Evolutionary conservation across 306 rosid species (phyloP).

Genomic region (Prunus dulcis): DNA sequence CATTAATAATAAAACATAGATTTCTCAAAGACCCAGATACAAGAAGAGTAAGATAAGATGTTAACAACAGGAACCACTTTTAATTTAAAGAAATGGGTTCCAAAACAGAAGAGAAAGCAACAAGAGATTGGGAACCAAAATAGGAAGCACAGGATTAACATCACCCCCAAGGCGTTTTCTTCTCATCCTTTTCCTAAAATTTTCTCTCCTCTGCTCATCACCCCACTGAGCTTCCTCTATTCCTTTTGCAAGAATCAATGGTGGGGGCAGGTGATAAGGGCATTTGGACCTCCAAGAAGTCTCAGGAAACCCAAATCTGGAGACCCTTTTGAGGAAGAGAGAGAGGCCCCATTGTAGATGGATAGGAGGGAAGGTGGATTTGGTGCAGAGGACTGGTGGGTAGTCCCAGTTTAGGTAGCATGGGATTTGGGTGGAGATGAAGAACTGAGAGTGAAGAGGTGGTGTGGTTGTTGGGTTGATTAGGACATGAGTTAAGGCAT

Average conservation of each 20-base stretch:
- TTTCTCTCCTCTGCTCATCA: slow-evolving; percentile 35
- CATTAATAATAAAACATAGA: slow-evolving; percentile 1
- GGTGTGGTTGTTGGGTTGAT: slow-evolving; percentile 65
- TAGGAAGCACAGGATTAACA: slow-evolving; percentile 48
- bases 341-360: slow-evolving; percentile 55
- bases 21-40: neutral
- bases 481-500: slow-evolving; percentile 74
- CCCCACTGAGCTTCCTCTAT: slow-evolving; percentile 61
- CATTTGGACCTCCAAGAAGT: slow-evolving; percentile 86
- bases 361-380: slow-evolving; percentile 34
- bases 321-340: slow-evolving; percentile 56
- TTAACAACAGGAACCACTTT: neutral
- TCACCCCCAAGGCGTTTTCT: slow-evolving; percentile 38
- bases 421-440: slow-evolving; percentile 66
- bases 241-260: slow-evolving; percentile 65
- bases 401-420: slow-evolving; percentile 83
- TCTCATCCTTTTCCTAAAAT: slow-evolving; percentile 52
- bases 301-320: slow-evolving; percentile 36
- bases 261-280: slow-evolving; percentile 78
- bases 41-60: neutral
- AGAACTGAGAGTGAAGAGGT: slow-evolving; percentile 64
- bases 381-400: slow-evolving; percentile 73
- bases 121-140: slow-evolving; percentile 57
- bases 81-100: slow-evolving; percentile 42
- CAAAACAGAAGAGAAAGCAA: slow-evolving; percentile 54